Evolutionary conservation across 2,329 filamentous ascomycete genomes (phyloP), one percentile per base, ranked within the genome.

Genomic region (Chrysoporthe cubensis): DNA sequence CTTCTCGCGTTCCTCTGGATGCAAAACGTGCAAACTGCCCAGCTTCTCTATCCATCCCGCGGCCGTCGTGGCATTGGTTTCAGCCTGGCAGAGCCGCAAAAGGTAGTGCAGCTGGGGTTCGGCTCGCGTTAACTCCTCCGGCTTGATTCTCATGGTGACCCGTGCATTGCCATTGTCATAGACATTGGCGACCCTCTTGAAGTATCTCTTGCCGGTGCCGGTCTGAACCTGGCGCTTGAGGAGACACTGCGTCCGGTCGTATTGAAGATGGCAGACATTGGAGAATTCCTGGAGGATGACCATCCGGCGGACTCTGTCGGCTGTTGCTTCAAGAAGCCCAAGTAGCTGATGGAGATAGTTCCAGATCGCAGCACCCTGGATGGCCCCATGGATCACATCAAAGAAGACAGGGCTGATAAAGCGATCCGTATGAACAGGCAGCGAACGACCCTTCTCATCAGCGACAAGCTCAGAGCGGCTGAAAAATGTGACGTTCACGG

Each of bases 191-290:
- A 79, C 59, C 1, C 82, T 76, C 71, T 79, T 81, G 73, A 85
- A 85, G 72, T 76, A 79, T 59, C 80, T 81, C 0, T 59, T 57
- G 4, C 79, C 81, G 0, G 71, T 75, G 0, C 67, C 68, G 0
- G 74, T 76, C 50, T 82, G 76, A 0, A 84, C 71, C 1, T 79
- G 72, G 7, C 82, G 81, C 67, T 79, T 83, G 59, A 85, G 78
- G 0, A 76, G 34, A 14, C 72, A 70, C 50, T 83, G 80, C 0
- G 75, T 72, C 1, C 80, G 79, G 1, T 54, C 62, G 59, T 80
- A 85, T 62, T 84, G 82, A 0, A 82, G 66, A n/a, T 83, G 74
- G 32, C 78, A 81, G 4, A 82, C 65, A 59, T 84, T 84, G 37
- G 79, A 76, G 0, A 85, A 68, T 61, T 86, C 83, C 67, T 85